A percentile compares a stretch with the other conserved stretches of the same genome.
Conservation (phyloP, 495 filamentous ascomycete genomes). For the Hypoxylon lenormandii region DNA sequence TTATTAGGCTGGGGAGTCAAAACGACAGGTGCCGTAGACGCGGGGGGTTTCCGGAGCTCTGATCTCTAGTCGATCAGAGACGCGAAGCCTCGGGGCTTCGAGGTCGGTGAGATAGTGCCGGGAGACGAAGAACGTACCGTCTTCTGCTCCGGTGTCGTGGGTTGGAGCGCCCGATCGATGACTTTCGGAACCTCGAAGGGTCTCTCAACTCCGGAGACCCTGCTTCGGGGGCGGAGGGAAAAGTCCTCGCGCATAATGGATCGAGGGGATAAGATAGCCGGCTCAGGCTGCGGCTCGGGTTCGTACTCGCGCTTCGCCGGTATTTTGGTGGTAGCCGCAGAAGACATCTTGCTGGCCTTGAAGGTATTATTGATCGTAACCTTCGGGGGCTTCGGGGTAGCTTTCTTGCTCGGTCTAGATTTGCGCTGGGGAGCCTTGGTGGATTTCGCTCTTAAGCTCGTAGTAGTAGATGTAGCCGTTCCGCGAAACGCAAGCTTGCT, state of each 20-base stretch:
- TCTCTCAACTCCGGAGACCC: slow-evolving; percentile 2
- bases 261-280: slow-evolving; percentile 25
- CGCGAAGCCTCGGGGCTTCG: slow-evolving; percentile 58
- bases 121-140: slow-evolving; percentile 12
- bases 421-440: slow-evolving; percentile 50
- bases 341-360: slow-evolving; percentile 56
- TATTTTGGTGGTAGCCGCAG: slow-evolving; percentile 32
- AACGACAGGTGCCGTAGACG: too few relatives aligned
- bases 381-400: slow-evolving; percentile 51
- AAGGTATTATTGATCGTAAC: slow-evolving; percentile 57
- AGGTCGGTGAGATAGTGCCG: slow-evolving; percentile 59
- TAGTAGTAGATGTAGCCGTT: slow-evolving; percentile 4
- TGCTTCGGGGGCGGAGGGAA: slow-evolving; percentile 47
- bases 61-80: slow-evolving; percentile 55
- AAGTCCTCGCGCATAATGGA: slow-evolving; percentile 47
- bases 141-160: slow-evolving; percentile 41
- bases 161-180: slow-evolving; percentile 8
- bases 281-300: slow-evolving; percentile 12
- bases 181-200: slow-evolving; percentile 15
- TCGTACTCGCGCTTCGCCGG: slow-evolving; percentile 39
- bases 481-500: slow-evolving; percentile 53
- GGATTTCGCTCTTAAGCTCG: slow-evolving; percentile 22
- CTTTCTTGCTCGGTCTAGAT: slow-evolving; percentile 56
- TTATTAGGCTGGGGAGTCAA: background rate
- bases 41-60: background rate